Conservation (phyloP, 192 early-diverging fungal genomes). For the Dimargaris cristalligena region DNA sequence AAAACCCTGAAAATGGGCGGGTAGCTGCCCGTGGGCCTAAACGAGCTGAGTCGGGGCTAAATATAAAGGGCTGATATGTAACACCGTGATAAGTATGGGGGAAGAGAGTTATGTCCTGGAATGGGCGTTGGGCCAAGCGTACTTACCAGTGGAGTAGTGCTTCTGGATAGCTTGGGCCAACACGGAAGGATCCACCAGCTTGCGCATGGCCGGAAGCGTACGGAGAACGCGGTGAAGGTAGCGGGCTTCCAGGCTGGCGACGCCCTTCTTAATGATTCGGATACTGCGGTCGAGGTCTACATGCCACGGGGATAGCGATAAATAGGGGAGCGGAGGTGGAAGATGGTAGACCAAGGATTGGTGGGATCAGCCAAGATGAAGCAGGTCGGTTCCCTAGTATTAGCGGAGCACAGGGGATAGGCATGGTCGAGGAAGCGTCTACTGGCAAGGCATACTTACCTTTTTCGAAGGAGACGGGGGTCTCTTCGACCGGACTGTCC, state of each 20-base stretch:
- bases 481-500: not conserved
- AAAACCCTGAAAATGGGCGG: too few species aligned
- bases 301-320: not conserved
- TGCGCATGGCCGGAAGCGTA: slow-evolving; percentile 59
- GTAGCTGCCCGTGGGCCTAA: too few species aligned
- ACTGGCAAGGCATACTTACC: too few species aligned
- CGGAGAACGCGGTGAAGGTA: slow-evolving; percentile 80
- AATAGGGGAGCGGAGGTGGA: not conserved
- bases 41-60: not conserved
- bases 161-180: slow-evolving; percentile 40
- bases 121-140: not conserved
- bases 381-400: not conserved
- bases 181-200: slow-evolving; percentile 47
- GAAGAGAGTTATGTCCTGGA: not conserved
- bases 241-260: slow-evolving; percentile 66
- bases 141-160: slow-evolving; percentile 31
- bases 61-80: not conserved
- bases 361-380: not conserved
- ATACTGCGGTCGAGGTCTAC: slow-evolving; percentile 82
- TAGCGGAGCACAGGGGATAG: not conserved
- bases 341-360: not conserved
- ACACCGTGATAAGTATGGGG: too few species aligned
- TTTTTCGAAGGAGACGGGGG: not conserved
- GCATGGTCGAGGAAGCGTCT: not conserved
- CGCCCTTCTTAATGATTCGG: slow-evolving; percentile 64